Evolutionary conservation across 345 rosid genomes (phyloP).

Genomic region (Syzygium aromaticum): DNA sequence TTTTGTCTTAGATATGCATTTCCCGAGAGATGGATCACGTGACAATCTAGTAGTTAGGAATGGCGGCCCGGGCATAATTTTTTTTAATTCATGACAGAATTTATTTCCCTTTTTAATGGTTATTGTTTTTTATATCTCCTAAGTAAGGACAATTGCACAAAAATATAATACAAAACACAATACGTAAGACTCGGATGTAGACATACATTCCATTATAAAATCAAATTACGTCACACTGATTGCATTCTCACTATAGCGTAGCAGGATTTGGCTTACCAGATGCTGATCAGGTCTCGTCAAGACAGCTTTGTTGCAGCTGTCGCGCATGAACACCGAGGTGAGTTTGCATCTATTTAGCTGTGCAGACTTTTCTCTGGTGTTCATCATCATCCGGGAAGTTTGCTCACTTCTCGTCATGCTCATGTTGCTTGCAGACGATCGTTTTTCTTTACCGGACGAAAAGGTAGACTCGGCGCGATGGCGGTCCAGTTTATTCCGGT

Average conservation of each 20-base stretch:
- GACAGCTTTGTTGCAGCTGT: slow-evolving; percentile 2
- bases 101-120: not conserved
- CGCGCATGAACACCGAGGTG: not conserved
- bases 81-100: not conserved
- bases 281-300: not conserved
- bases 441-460: not conserved
- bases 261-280: not conserved
- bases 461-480: not conserved
- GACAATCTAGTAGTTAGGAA: not conserved
- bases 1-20: not conserved
- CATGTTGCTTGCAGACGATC: not conserved
- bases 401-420: not conserved
- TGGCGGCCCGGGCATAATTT: not conserved
- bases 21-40: not conserved
- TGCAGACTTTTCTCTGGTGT: not conserved
- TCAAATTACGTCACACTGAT: not conserved
- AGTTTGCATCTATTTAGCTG: not conserved
- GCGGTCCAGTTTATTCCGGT: not conserved
- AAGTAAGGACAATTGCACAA: not conserved
- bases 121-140: not conserved
- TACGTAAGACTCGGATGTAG: not conserved
- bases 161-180: not conserved
- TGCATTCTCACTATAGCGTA: not conserved
- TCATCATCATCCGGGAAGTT: not conserved
- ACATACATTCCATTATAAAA: not conserved